These are phyloP conservation scores for Chlorella vulgaris DNA, from an alignment of 139 green algal genomes.

Conservation along the genomic window DNA sequence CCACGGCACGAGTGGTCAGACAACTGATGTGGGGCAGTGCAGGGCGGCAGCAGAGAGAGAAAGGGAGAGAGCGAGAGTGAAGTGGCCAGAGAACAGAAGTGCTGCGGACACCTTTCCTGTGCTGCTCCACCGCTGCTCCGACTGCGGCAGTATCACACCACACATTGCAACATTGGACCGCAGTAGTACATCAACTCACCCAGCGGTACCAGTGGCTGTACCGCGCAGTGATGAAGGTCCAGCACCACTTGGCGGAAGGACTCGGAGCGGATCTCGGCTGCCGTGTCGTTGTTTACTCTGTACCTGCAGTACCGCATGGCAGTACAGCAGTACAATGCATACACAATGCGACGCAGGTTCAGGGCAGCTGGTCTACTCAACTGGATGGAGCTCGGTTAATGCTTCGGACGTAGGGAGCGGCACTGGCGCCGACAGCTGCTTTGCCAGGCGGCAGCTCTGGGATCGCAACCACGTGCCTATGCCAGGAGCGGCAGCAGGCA, in stretches of 20 bases:
- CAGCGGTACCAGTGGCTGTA: not conserved
- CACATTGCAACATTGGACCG: too few species aligned
- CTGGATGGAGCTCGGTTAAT: too few species aligned
- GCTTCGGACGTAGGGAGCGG: too few species aligned
- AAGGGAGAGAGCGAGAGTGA: not conserved
- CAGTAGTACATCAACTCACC: not conserved
- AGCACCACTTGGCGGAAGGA: conserved; percentile 29
- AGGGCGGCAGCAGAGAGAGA: too few species aligned
- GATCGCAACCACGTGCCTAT: too few species aligned
- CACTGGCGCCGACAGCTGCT: too few species aligned
- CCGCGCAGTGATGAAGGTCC: conserved; percentile 24
- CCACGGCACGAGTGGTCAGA: too few species aligned
- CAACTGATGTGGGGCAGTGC: not conserved
- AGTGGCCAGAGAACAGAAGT: not conserved
- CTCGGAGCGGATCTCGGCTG: conserved; percentile 10
- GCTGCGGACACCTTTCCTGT: not conserved
- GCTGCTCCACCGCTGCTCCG: too few species aligned
- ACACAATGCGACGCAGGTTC: not conserved
- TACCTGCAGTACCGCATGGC: not conserved
- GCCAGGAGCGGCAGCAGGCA: too few species aligned
- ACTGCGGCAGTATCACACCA: too few species aligned
- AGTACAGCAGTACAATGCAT: not conserved
- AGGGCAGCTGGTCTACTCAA: not conserved
- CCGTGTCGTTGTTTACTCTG: conserved; percentile 27
- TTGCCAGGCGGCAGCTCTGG: too few species aligned